These are phyloP conservation scores for Cicer bijugum DNA, from an alignment of 306 rosid species.

Conservation along the genomic window DNA sequence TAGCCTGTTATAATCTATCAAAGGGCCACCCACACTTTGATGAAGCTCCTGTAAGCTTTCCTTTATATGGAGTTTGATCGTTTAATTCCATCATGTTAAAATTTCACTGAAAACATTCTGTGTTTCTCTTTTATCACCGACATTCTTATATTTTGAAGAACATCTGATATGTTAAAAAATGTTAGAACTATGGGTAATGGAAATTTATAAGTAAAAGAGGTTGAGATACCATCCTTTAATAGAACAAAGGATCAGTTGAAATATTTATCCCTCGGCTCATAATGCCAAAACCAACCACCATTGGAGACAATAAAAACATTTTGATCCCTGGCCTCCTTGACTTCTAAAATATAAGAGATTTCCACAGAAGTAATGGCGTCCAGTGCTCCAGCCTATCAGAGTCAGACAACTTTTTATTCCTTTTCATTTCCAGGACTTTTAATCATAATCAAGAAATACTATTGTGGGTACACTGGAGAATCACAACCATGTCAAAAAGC, in stretches of 20 bases:
- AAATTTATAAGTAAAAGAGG: background rate
- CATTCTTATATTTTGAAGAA: background rate
- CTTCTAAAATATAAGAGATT: background rate
- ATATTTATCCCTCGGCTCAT: background rate
- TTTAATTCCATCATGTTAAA: background rate
- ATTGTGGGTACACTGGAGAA: background rate
- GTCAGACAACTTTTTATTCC: background rate
- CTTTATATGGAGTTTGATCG: background rate
- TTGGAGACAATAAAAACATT: background rate
- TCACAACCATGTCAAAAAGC: constrained; percentile 3
- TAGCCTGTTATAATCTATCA: constrained; percentile 63
- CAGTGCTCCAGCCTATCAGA: background rate
- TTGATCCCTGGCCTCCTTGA: background rate
- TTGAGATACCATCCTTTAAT: background rate
- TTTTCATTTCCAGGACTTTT: background rate
- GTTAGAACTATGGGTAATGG: too few relatives aligned
- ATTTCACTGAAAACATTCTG: background rate
- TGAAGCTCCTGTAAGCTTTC: constrained; percentile 74
- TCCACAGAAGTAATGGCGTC: background rate
- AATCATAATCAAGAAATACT: background rate
- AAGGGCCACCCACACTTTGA: constrained; percentile 87
- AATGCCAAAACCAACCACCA: background rate
- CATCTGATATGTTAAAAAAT: background rate
- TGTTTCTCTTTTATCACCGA: background rate
- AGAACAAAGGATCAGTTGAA: background rate